Percentiles rank a stretch among this genome's conserved stretches.
These are phyloP conservation scores for Ceratocystis lukuohia DNA, from an alignment of 2,329 filamentous ascomycete genomes.

Conservation along the genomic window DNA sequence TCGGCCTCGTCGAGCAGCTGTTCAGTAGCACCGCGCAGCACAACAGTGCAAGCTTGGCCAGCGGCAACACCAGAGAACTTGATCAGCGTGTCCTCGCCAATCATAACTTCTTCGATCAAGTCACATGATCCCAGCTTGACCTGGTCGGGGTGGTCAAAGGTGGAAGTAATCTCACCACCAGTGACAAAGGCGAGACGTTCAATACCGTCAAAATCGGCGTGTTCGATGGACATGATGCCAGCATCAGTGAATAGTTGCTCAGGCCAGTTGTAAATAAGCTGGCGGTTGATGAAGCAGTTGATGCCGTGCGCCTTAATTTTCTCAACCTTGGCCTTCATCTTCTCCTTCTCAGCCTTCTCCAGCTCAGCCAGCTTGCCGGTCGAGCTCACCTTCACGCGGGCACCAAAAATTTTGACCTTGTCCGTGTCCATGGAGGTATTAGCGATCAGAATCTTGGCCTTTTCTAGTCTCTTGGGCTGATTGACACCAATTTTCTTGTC, in stretches of 20 bases:
- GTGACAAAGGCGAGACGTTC: conserved; percentile 90
- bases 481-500: conserved; percentile 99
- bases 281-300: conserved; percentile 99
- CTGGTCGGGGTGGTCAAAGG: conserved; percentile 94
- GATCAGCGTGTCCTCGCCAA: conserved; percentile 93
- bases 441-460: conserved; percentile 93
- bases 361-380: conserved; percentile 96
- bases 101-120: conserved; percentile 92
- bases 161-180: conserved; percentile 91
- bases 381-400: conserved; percentile 87
- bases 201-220: conserved; percentile 97
- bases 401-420: conserved; percentile 99
- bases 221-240: conserved; percentile 96
- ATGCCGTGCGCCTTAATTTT: conserved; percentile 98
- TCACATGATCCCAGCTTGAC: conserved; percentile 95
- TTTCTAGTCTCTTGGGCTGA: conserved; percentile 92
- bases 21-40: conserved; percentile 88
- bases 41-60: conserved; percentile 89
- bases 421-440: conserved; percentile 99
- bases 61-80: conserved; percentile 94
- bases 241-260: conserved; percentile 97
- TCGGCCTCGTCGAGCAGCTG: conserved; percentile 95
- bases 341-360: conserved; percentile 94
- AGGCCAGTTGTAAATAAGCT: conserved; percentile 99
- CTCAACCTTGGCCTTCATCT: conserved; percentile 99